Base-by-base conservation (phyloP, 306 rosid genomes). In the Dicorynia guianensis region DNA sequence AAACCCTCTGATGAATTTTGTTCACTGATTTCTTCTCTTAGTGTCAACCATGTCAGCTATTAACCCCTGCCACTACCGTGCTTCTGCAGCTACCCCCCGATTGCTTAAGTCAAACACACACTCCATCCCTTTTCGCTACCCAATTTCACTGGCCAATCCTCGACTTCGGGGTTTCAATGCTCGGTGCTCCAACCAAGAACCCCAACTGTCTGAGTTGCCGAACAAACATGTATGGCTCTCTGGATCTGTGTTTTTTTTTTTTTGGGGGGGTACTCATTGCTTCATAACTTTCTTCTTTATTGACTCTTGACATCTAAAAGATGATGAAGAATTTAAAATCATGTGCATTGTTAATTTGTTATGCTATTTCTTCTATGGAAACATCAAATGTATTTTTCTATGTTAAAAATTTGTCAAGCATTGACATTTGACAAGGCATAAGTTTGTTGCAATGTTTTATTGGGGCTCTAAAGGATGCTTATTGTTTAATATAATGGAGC, bases 41-140 rank as follows among this genome's bases (percentile, higher is more conserved):
- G 43, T 72, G 69, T 72, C 86, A 76, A 91, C 86, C 76, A 91
- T 93, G 98, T 92, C 93, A 69, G 81, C 92, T 81, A 73, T 83
- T 11, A 64, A 87, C 60, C 85, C 91, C 76, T 88, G 90, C 75
- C 89, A 85, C 76, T 78, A 79, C 76, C 83, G 65, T 68, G 76
- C 87, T 38, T 61, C 87, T 10, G 80, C 72, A 14, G 62, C 85
- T 57, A 8, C 82, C 64, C 57, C 88, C 79, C 82, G 76, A 82
- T 78, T 85, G 78, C 47, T 69, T 59, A 60, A 60, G 59, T 82
- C 76, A 42, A 76, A 39, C 25, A 36, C 80, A 64, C 81, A 84
- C 77, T 74, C 88, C 65, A 78, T 7, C 47, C 80, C 65, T 34
- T 33, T 79, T 4, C 80, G 82, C 47, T 72, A 75, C 85, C 80